These are phyloP conservation scores for Candida patagonica DNA, from an alignment of 805 yeast genomes.

Conservation along the genomic window DNA sequence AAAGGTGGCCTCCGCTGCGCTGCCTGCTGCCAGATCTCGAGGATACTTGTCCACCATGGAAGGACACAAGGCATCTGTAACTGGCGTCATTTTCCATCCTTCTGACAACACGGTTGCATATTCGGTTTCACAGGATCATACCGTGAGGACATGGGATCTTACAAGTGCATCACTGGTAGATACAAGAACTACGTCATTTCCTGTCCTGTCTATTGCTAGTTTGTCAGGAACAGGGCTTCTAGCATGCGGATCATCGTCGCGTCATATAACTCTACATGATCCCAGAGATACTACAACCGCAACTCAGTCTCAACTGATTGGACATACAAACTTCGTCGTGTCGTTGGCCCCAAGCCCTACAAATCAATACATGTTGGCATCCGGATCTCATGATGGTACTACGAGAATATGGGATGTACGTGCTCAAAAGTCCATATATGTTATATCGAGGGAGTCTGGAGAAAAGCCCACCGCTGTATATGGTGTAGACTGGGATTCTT, in stretches of 20 bases:
- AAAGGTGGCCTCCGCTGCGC: slow-evolving; percentile 65
- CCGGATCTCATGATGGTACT: slow-evolving; percentile 95
- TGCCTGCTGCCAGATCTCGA: slow-evolving; percentile 62
- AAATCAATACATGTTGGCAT: slow-evolving; percentile 71
- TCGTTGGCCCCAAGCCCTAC: slow-evolving; percentile 60
- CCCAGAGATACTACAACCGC: slow-evolving; percentile 56
- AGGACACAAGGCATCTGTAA: slow-evolving; percentile 82
- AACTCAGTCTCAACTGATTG: slow-evolving; percentile 62
- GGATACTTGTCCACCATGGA: slow-evolving; percentile 73
- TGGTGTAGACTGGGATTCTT: slow-evolving; percentile 74
- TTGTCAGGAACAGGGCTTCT: slow-evolving; percentile 54
- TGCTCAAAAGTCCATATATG: slow-evolving; percentile 71
- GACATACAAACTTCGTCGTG: slow-evolving; percentile 88
- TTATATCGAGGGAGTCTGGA: slow-evolving; percentile 61
- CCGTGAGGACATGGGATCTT: slow-evolving; percentile 93
- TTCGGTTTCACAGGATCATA: slow-evolving; percentile 92
- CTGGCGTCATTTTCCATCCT: slow-evolving; percentile 66
- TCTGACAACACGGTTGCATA: slow-evolving; percentile 75
- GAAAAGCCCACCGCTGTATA: slow-evolving; percentile 56
- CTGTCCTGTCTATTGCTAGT: slow-evolving; percentile 67
- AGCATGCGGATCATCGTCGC: slow-evolving; percentile 95
- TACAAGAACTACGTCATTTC: slow-evolving; percentile 77
- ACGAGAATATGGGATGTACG: slow-evolving; percentile 94
- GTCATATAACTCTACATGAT: slow-evolving; percentile 90
- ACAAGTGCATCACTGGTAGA: slow-evolving; percentile 79